Evolutionary conservation across 2,329 filamentous ascomycete genomes (phyloP).

Genomic region (Trichoderma harzianum): DNA sequence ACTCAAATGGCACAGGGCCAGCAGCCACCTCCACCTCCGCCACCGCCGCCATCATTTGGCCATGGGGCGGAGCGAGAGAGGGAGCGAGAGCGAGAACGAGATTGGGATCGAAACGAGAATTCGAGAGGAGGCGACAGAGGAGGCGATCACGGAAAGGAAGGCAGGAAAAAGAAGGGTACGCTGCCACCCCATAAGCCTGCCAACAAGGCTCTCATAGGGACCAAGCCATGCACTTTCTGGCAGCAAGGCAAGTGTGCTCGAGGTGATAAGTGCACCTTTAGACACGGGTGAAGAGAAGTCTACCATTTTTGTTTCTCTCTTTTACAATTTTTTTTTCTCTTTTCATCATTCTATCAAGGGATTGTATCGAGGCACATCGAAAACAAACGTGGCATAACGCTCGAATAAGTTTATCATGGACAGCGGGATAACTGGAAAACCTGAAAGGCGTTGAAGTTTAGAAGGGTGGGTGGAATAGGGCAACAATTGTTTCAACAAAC

Average conservation of each 20-base stretch:
- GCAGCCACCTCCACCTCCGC: constrained; percentile 26
- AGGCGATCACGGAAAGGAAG: constrained; percentile 36
- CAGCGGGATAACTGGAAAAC: constrained; percentile 1
- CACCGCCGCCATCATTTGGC: constrained; percentile 23
- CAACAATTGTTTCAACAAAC: not conserved
- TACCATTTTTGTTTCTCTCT: not conserved
- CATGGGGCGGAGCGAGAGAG: constrained; percentile 34
- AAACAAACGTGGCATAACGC: not conserved
- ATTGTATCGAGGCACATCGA: not conserved
- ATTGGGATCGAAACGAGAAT: constrained; percentile 35
- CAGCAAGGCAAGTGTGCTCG: constrained; percentile 68
- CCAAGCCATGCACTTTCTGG: constrained; percentile 68
- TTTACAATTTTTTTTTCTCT: not conserved
- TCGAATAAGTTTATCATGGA: not conserved
- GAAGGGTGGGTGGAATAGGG: not conserved
- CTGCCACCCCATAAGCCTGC: constrained; percentile 42
- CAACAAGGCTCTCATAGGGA: constrained; percentile 59
- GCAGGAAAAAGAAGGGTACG: constrained; percentile 40
- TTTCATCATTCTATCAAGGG: not conserved
- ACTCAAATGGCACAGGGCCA: constrained; percentile 37
- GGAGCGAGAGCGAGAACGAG: constrained; percentile 26
- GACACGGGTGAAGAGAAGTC: constrained; percentile 50
- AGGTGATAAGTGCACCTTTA: constrained; percentile 70
- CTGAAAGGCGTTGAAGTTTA: constrained; percentile 16
- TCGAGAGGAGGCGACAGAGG: constrained; percentile 23